phyloP scores from a whole-genome alignment of 805 yeast genomes.

The Cyberlindnera veronae region DNA sequence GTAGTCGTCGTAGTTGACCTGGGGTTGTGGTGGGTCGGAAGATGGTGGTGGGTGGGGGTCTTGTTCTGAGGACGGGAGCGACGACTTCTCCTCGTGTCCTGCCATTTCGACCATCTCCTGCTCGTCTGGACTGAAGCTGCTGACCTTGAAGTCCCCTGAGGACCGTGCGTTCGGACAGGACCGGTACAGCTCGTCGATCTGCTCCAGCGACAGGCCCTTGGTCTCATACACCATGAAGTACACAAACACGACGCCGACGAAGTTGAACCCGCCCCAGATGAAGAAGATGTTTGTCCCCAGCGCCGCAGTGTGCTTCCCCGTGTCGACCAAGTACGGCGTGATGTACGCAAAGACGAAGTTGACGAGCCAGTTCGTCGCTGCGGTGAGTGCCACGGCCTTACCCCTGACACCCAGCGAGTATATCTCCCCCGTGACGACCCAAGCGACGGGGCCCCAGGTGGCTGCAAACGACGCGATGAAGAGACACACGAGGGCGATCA shows the following conservation, averaged over 20 bases:
- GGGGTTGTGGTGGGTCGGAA: background rate
- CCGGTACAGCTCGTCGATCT: constrained; percentile 71
- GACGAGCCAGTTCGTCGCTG: constrained; percentile 77
- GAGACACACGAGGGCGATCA: constrained; percentile 62
- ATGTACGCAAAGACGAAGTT: constrained; percentile 72
- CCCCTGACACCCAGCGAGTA: constrained; percentile 73
- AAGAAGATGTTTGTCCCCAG: constrained; percentile 72
- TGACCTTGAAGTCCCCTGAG: constrained; percentile 41
- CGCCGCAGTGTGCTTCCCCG: constrained; percentile 63
- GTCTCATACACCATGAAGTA: constrained; percentile 76
- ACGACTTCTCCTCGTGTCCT: constrained; percentile 1
- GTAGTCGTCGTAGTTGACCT: background rate
- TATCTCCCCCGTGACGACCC: constrained; percentile 68
- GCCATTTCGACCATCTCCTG: constrained; percentile 1
- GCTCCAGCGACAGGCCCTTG: constrained; percentile 74
- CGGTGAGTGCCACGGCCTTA: constrained; percentile 70
- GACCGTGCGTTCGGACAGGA: constrained; percentile 52
- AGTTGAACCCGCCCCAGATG: constrained; percentile 73
- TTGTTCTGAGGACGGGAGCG: constrained; percentile 1
- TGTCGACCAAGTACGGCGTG: constrained; percentile 72
- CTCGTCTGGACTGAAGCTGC: constrained; percentile 4
- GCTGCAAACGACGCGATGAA: constrained; percentile 78
- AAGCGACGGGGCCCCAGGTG: constrained; percentile 79
- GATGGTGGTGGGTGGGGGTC: background rate
- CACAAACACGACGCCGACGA: constrained; percentile 54